phyloP scores from a whole-genome alignment of 257 asterid genomes.

The Jacaranda mimosifolia region DNA sequence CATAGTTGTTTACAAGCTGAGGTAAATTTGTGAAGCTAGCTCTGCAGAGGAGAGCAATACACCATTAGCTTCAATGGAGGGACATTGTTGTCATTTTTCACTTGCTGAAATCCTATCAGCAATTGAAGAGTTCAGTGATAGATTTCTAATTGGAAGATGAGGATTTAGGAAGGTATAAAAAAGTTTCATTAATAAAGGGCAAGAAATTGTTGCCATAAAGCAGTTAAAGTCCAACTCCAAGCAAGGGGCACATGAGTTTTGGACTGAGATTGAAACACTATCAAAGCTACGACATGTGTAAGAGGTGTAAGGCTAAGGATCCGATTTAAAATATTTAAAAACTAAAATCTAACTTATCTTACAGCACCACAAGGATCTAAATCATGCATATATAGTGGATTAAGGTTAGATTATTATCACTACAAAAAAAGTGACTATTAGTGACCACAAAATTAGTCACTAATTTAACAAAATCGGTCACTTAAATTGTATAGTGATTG shows the following conservation, averaged over 20 bases:
- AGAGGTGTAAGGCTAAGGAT: too few relatives aligned
- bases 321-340: too few relatives aligned
- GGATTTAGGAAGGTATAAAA: slow-evolving; percentile 55
- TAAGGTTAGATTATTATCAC: too few relatives aligned
- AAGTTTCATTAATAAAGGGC: slow-evolving; percentile 43
- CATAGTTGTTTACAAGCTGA: slow-evolving; percentile 31
- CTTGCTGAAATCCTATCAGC: slow-evolving; percentile 46
- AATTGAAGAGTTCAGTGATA: slow-evolving; percentile 44
- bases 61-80: slow-evolving; percentile 25
- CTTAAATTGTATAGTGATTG: too few relatives aligned
- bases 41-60: slow-evolving; percentile 23
- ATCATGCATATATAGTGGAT: too few relatives aligned
- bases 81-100: slow-evolving; percentile 44
- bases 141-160: slow-evolving; percentile 48
- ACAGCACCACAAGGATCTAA: too few relatives aligned
- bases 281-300: too few relatives aligned
- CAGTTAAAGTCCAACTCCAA: slow-evolving; percentile 43
- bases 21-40: slow-evolving; percentile 34
- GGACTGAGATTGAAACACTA: slow-evolving; percentile 49
- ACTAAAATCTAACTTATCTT: too few relatives aligned
- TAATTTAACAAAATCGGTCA: too few relatives aligned
- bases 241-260: slow-evolving; percentile 51
- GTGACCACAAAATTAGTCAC: too few relatives aligned
- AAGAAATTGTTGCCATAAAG: slow-evolving; percentile 46
- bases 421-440: too few relatives aligned